These are phyloP conservation scores for Fistulifera solaris DNA, from an alignment of 108 stramenopile genomes.

Conservation along the genomic window DNA sequence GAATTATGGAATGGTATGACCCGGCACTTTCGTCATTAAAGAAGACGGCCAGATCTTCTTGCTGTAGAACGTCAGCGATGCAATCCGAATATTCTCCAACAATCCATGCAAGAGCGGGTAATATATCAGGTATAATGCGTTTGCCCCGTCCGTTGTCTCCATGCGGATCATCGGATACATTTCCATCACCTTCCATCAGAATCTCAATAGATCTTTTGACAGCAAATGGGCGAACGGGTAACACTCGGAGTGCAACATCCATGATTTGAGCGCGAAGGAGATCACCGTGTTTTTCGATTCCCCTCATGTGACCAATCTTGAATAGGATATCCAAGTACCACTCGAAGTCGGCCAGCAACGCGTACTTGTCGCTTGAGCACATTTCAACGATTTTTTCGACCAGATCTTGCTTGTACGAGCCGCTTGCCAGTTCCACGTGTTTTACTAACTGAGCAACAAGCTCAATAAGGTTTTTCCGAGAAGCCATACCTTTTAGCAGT, in stretches of 20 bases:
- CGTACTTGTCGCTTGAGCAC: conserved; percentile 91
- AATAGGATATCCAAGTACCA: conserved; percentile 95
- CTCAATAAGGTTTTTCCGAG: conserved; percentile 86
- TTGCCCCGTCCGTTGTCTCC: conserved; percentile 31
- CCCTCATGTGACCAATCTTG: conserved; percentile 73
- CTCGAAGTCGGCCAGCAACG: conserved; percentile 79
- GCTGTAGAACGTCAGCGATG: conserved; percentile 49
- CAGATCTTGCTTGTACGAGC: conserved; percentile 86
- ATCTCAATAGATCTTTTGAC: conserved; percentile 73
- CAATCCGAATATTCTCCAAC: conserved; percentile 89
- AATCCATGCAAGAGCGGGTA: conserved; percentile 93
- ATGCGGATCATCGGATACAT: conserved; percentile 7
- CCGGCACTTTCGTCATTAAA: conserved; percentile 42
- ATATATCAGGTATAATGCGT: conserved; percentile 60
- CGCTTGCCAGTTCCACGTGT: conserved; percentile 76
- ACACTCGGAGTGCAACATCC: conserved; percentile 91
- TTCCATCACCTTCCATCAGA: conserved; percentile 33
- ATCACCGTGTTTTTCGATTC: conserved; percentile 60
- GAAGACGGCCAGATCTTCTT: conserved; percentile 32
- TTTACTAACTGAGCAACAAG: conserved; percentile 86
- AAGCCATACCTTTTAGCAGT: conserved; percentile 91
- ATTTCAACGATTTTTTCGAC: conserved; percentile 89
- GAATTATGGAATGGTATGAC: conserved; percentile 58
- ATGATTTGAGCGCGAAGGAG: conserved; percentile 81
- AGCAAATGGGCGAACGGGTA: conserved; percentile 87